A percentile compares a stretch with the other conserved stretches of the same genome.
These are phyloP conservation scores for Polyrhizophydium stewartii DNA, from an alignment of 371 early-diverging fungal genomes.

Conservation along the genomic window DNA sequence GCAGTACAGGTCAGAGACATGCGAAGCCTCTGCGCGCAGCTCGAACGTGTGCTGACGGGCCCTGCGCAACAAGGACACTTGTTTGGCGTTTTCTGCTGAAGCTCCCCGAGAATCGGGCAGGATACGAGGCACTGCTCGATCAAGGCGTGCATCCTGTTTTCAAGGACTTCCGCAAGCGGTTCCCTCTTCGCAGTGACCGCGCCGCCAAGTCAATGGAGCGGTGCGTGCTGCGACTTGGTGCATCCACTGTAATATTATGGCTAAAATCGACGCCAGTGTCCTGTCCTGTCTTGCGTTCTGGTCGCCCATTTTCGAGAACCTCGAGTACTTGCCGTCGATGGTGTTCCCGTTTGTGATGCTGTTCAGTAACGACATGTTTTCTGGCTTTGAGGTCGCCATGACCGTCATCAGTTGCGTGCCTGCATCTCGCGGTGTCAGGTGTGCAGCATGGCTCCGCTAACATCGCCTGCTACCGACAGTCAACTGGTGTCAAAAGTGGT, in stretches of 20 bases:
- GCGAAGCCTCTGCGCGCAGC: constrained; percentile 1
- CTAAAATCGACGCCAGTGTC: no score
- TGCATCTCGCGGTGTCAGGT: background rate
- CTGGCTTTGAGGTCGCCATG: constrained; percentile 43
- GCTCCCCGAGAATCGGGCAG: constrained; percentile 48
- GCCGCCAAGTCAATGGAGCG: constrained; percentile 41
- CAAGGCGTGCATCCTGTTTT: constrained; percentile 37
- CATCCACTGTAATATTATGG: no score
- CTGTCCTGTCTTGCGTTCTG: constrained; percentile 48
- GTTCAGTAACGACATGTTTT: constrained; percentile 42
- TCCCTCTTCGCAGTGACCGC: constrained; percentile 42
- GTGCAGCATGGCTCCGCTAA: background rate
- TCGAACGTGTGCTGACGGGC: background rate
- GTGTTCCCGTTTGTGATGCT: constrained; percentile 51
- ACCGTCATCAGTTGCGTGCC: constrained; percentile 36
- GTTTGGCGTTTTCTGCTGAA: constrained; percentile 47
- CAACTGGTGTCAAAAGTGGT: constrained; percentile 62
- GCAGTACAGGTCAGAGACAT: constrained; percentile 26
- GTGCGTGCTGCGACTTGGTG: constrained; percentile 7
- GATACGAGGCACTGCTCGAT: constrained; percentile 43
- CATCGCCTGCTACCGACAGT: constrained; percentile 11
- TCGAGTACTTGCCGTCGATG: constrained; percentile 48
- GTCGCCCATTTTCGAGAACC: constrained; percentile 49
- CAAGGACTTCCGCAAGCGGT: constrained; percentile 35
- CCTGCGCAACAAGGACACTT: constrained; percentile 19